A percentile compares a stretch with the other conserved stretches of the same genome.
phyloP scores from a whole-genome alignment of 1,139 yeast genomes.

The Scheffersomyces stambukii region DNA sequence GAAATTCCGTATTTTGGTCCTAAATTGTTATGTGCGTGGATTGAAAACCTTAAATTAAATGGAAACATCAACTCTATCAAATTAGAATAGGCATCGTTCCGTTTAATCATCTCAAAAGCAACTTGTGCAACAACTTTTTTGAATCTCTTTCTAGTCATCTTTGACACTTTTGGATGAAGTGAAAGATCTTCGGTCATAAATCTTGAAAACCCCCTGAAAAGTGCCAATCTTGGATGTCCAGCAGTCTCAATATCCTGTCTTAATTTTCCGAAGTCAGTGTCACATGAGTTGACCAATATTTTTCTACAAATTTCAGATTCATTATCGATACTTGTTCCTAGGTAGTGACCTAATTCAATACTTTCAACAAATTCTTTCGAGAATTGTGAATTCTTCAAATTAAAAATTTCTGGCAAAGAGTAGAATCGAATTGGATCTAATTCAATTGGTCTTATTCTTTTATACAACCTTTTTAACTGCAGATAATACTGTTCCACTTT shows the following conservation, averaged over 20 bases:
- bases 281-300: slow-evolving; percentile 34
- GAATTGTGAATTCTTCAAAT: slow-evolving; percentile 16
- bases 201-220: slow-evolving; percentile 54
- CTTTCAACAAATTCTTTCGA: slow-evolving; percentile 16
- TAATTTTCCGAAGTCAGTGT: slow-evolving; percentile 36
- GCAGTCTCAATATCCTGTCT: slow-evolving; percentile 31
- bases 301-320: slow-evolving; percentile 37
- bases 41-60: slow-evolving; percentile 53
- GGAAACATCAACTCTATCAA: slow-evolving; percentile 58
- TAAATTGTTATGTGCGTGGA: slow-evolving; percentile 54
- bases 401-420: slow-evolving; percentile 35
- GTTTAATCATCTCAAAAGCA: slow-evolving; percentile 60
- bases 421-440: slow-evolving; percentile 24
- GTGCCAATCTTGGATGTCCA: slow-evolving; percentile 47
- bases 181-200: slow-evolving; percentile 58
- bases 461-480: slow-evolving; percentile 39
- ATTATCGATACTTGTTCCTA: slow-evolving; percentile 30
- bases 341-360: slow-evolving; percentile 25
- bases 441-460: slow-evolving; percentile 21
- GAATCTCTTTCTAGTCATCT: slow-evolving; percentile 42
- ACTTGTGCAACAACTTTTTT: slow-evolving; percentile 50
- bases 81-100: slow-evolving; percentile 64
- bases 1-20: slow-evolving; percentile 60
- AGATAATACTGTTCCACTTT: slow-evolving; percentile 46
- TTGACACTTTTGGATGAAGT: slow-evolving; percentile 32